Base-by-base conservation (phyloP, 2,329 filamentous ascomycete genomes). In the Chrysoporthe puriensis region DNA sequence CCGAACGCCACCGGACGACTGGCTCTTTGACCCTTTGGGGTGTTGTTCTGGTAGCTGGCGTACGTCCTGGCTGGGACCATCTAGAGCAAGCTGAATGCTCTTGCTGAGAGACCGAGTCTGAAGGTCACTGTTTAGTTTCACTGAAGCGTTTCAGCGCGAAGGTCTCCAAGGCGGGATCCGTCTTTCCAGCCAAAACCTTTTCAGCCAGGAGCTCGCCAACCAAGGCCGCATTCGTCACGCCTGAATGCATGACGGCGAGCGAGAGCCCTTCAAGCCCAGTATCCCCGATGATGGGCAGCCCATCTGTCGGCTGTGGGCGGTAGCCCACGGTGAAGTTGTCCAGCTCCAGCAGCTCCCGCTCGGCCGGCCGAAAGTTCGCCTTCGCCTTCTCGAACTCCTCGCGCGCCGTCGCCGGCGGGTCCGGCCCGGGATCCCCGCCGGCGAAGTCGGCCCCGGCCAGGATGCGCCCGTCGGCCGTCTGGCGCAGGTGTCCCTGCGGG, bases 201-300 rank as follows among this genome's bases (percentile, higher is more conserved):
- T 71, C 65, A 60, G 64, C 69, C 63, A 74, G 34, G 21, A 74
- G 46, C 57, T 75, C 63, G 3, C 75, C 75, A 0, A 75, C 74
- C 40, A 73, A 52, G 4, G 74, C 72, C 1, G 73, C 71, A 57
- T 74, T 68, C 1, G 74, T 75, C 3, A 76, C 74, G 14, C 74
- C 74, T 1, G 74, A 76, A 66, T 77, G 75, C 76, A 77, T 77
- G 1, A 76, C 74, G 0, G 75, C 76, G 48, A 77, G 63, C 2
- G 72, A 73, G 7, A 77, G 66, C 0, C 75, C 76, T 1, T 74
- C 63, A 36, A 71, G 26, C 1, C 75, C 75, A 11, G 70, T 75
- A 4, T 70, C 36, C 4, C 75, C 75, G 1, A 77, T 70, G 21
- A 76, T 75, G 2, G 75, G 75, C 40, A 74, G 62, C 1, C 74